Evolutionary conservation across 768 basidiomycete genomes (phyloP).

Genomic region (Termitomyces sp.): DNA sequence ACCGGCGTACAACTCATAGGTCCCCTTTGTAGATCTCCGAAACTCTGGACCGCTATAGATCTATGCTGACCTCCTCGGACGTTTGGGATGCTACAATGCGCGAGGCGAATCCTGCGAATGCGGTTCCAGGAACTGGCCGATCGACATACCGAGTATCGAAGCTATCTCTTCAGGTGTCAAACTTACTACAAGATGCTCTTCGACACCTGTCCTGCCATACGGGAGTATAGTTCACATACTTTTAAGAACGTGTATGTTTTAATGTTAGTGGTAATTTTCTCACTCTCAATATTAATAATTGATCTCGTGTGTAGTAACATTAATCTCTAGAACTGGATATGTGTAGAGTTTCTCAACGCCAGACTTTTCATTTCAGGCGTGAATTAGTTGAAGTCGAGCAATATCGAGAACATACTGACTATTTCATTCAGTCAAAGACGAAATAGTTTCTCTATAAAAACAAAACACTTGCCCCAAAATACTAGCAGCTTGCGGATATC

Average conservation of each 20-base stretch:
- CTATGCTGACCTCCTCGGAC: constrained; percentile 7
- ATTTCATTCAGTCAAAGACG: too few relatives aligned
- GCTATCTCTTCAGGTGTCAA: constrained; percentile 4
- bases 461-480: too few relatives aligned
- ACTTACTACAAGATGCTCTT: constrained; percentile 8
- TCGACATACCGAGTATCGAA: background rate
- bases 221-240: background rate
- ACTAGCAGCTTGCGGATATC: too few relatives aligned
- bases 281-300: too few relatives aligned
- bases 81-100: constrained; percentile 4
- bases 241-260: background rate
- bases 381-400: too few relatives aligned
- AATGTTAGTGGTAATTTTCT: too few relatives aligned
- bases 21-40: constrained; percentile 6
- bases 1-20: background rate
- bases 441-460: too few relatives aligned
- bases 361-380: too few relatives aligned
- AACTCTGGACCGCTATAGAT: constrained; percentile 5
- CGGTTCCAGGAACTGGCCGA: background rate
- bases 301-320: too few relatives aligned
- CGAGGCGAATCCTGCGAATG: background rate
- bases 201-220: constrained; percentile 11
- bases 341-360: too few relatives aligned
- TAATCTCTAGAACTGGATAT: too few relatives aligned
- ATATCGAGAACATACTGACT: too few relatives aligned